A percentile compares a stretch with the other conserved stretches of the same genome.
phyloP scores from a whole-genome alignment of 2,329 filamentous ascomycete species.

The Ceratocystis papillata region DNA sequence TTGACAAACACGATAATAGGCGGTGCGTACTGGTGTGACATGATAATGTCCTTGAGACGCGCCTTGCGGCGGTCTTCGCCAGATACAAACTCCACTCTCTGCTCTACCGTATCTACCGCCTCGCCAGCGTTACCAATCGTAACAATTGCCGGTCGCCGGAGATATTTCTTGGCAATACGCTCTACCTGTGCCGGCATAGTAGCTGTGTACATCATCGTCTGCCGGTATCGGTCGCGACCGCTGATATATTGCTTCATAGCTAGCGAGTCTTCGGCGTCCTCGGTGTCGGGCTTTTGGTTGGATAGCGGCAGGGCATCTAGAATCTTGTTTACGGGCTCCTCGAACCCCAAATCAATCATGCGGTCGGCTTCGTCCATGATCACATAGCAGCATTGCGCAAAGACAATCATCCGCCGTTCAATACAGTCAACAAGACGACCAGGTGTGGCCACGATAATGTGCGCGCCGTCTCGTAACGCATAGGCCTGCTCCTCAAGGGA shows the following conservation, averaged over 20 bases:
- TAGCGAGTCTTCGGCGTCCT: slow-evolving; percentile 74
- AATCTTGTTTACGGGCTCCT: slow-evolving; percentile 95
- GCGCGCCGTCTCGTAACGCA: slow-evolving; percentile 79
- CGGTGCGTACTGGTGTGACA: slow-evolving; percentile 65
- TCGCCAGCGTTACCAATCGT: slow-evolving; percentile 92
- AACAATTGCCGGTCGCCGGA: slow-evolving; percentile 83
- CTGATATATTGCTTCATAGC: slow-evolving; percentile 76
- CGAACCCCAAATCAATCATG: slow-evolving; percentile 98
- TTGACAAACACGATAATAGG: slow-evolving; percentile 99
- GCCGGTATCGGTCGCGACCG: slow-evolving; percentile 69
- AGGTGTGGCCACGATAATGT: slow-evolving; percentile 97
- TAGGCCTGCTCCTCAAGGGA: slow-evolving; percentile 88
- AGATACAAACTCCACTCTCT: slow-evolving; percentile 81
- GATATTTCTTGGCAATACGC: slow-evolving; percentile 92
- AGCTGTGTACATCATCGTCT: slow-evolving; percentile 99
- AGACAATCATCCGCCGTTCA: slow-evolving; percentile 78
- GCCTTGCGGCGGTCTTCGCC: slow-evolving; percentile 97
- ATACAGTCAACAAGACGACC: slow-evolving; percentile 96
- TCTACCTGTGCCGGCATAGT: slow-evolving; percentile 93
- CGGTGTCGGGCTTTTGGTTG: slow-evolving; percentile 91
- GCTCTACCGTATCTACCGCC: slow-evolving; percentile 94
- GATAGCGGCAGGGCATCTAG: slow-evolving; percentile 82
- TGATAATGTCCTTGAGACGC: slow-evolving; percentile 80
- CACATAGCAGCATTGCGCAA: slow-evolving; percentile 94
- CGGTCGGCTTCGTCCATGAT: slow-evolving; percentile 99